A percentile compares a stretch with the other conserved stretches of the same genome.
These are phyloP conservation scores for Kernera saxatilis DNA, from an alignment of 345 rosid genomes.

Conservation along the genomic window DNA sequence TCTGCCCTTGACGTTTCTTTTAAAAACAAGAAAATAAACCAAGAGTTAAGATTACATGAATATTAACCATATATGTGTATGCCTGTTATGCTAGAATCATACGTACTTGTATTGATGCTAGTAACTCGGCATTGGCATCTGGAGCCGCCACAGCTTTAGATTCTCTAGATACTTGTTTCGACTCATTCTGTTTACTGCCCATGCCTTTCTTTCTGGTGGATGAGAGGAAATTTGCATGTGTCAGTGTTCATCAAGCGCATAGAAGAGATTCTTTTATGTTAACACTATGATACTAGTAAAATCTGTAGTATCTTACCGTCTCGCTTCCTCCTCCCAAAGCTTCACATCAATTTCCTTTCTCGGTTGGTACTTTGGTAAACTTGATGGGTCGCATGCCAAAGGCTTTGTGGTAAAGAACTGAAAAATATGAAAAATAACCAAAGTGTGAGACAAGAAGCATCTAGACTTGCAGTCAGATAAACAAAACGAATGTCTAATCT, in stretches of 20 bases:
- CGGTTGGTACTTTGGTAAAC: slow-evolving; percentile 61
- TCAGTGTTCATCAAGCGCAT: not conserved
- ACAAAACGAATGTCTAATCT: not conserved
- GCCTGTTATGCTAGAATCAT: not conserved
- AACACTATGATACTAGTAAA: not conserved
- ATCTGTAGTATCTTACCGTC: slow-evolving; percentile 36
- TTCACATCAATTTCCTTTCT: slow-evolving; percentile 60
- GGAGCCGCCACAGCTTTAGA: slow-evolving; percentile 43
- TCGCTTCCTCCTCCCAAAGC: slow-evolving; percentile 42
- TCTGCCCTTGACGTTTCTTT: slow-evolving; percentile 51
- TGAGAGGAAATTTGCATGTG: not conserved
- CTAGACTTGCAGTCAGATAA: not conserved
- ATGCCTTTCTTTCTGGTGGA: slow-evolving; percentile 36
- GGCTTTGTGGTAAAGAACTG: slow-evolving; percentile 54
- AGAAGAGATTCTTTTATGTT: not conserved
- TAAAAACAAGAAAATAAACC: not conserved
- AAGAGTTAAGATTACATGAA: not conserved
- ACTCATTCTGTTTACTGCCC: slow-evolving; percentile 38
- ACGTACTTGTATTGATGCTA: slow-evolving; percentile 43
- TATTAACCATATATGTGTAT: not conserved
- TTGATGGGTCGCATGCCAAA: slow-evolving; percentile 57
- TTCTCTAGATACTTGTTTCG: slow-evolving; percentile 34
- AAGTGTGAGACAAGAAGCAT: not conserved
- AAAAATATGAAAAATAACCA: not conserved
- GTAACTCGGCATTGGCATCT: slow-evolving; percentile 44